A percentile compares a stretch with the other conserved stretches of the same genome.
Conservation (phyloP, 1,284 basidiomycete species). For the Tilletia walkeri region DNA sequence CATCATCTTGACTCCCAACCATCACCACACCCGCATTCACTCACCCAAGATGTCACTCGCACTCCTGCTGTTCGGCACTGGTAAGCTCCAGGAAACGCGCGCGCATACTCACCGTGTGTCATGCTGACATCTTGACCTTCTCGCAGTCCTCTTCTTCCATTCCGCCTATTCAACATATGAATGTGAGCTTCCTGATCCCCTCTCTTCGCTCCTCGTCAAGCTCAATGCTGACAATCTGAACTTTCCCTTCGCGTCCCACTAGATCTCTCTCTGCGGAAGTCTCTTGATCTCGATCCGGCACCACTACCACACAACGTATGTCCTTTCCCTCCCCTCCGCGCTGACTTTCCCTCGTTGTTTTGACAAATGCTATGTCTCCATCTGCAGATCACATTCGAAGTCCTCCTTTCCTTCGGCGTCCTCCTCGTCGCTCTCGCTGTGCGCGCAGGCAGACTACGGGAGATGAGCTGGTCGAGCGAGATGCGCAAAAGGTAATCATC, state of each 20-base stretch:
- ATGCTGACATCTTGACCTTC: not conserved
- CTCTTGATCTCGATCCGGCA: slow-evolving; percentile 22
- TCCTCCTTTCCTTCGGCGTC: slow-evolving; percentile 20
- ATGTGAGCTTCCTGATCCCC: slow-evolving; percentile 18
- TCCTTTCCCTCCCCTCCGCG: slow-evolving; percentile 1
- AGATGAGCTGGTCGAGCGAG: slow-evolving; percentile 24
- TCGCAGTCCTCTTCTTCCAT: slow-evolving; percentile 27
- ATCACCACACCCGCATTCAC: not conserved
- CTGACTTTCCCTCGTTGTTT: not conserved
- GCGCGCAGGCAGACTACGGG: slow-evolving; percentile 18
- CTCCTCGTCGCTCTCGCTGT: slow-evolving; percentile 26
- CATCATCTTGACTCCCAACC: no score
- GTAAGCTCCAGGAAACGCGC: not conserved
- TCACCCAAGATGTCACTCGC: slow-evolving; percentile 2
- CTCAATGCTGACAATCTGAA: not conserved
- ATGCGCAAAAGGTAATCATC: slow-evolving; percentile 23
- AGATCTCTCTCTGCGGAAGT: slow-evolving; percentile 28
- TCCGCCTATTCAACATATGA: slow-evolving; percentile 29
- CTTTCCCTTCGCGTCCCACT: not conserved
- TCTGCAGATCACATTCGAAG: slow-evolving; percentile 7
- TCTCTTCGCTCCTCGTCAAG: no score
- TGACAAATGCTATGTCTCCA: not conserved
- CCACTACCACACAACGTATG: slow-evolving; percentile 25
- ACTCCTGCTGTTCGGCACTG: not conserved
- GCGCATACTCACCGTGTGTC: no score